Conservation (phyloP, 148 eudicot species). For the Bassia scoparia region DNA sequence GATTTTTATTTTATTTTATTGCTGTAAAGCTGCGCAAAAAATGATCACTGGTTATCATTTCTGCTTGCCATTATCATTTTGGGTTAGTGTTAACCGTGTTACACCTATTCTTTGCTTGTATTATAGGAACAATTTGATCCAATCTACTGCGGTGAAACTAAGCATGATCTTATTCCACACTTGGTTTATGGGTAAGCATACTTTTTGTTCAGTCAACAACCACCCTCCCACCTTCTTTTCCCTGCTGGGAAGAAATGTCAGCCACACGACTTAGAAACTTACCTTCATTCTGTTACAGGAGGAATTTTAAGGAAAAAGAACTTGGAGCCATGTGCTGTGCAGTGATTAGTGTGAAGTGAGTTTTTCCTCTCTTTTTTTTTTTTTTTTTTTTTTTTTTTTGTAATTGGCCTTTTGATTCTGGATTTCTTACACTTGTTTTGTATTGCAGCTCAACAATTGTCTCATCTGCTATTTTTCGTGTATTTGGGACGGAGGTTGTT, state of each 20-base stretch:
- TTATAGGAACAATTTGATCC: conserved; percentile 81
- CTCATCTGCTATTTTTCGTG: conserved; percentile 70
- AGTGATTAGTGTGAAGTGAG: conserved; percentile 65
- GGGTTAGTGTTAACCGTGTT: neutral
- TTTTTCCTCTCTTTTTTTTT: neutral
- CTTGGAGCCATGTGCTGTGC: conserved; percentile 87
- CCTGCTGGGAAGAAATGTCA: neutral
- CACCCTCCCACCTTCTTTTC: neutral
- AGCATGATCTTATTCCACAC: conserved; percentile 72
- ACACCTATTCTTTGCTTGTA: neutral
- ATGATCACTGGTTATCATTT: neutral
- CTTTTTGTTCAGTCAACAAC: conserved; percentile 6
- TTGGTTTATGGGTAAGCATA: conserved; percentile 80
- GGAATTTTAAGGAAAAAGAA: conserved; percentile 53
- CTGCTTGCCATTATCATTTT: neutral
- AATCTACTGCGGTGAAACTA: conserved; percentile 42
- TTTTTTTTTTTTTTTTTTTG: no score
- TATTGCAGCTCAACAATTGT: conserved; percentile 63
- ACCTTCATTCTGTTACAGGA: conserved; percentile 37
- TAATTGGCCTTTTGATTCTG: neutral
- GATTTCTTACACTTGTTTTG: neutral
- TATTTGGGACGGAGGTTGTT: conserved; percentile 72
- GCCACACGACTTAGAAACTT: neutral
- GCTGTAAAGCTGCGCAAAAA: neutral
- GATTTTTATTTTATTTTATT: neutral